Base-by-base conservation (phyloP, 2,329 filamentous ascomycete species). In the Trichoderma brevicompactum region DNA sequence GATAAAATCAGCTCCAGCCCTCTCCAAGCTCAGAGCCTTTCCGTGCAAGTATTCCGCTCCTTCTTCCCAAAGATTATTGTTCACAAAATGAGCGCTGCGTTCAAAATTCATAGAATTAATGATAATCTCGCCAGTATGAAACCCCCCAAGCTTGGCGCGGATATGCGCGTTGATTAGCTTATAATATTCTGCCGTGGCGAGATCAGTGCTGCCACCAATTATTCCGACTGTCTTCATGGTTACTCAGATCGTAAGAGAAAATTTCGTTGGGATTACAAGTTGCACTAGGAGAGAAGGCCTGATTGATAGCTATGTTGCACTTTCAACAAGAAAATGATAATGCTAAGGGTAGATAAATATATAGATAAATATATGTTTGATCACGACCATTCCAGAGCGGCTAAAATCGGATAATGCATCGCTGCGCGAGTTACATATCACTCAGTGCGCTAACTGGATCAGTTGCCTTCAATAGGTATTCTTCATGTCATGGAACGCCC, bases 171-270 rank as follows among this genome's bases (percentile, higher is more conserved):
- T 69, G 65, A 69, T 69, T 40, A 69, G 40, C 34, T 64, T 63
- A 52, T 69, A 69, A n/a, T 69, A 68, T 59, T 69, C 68, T 17
- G 46, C 68, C n/a, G 68, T 69, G 41, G 68, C 68, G 34, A 69
- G 28, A 46, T 69, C 64, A n/a, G 68, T 69, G 68, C 68, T 69
- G 52, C 68, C 68, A n/a, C 66, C 68, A 15, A 69, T 69, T 28
- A 69, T 69, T 6, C 68, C 68, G 9, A 69, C 34, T 13, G 68
- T 68, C 50, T 69, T 69, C 66, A 67, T 68, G 9, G n/a, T 17
- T 50, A 36, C 36, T 61, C 36, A 6, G 10, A 19, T 48, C 8
- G 15, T 59, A 8, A n/a, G 9, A 28, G 7, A 15, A n/a, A n/a
- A n/a, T 23, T n/a, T 13, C 15, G 40, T 1, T 32, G 17, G 7